Evolutionary conservation across 2,329 filamentous ascomycete species (phyloP).

Genomic region (Verticillium longisporum): DNA sequence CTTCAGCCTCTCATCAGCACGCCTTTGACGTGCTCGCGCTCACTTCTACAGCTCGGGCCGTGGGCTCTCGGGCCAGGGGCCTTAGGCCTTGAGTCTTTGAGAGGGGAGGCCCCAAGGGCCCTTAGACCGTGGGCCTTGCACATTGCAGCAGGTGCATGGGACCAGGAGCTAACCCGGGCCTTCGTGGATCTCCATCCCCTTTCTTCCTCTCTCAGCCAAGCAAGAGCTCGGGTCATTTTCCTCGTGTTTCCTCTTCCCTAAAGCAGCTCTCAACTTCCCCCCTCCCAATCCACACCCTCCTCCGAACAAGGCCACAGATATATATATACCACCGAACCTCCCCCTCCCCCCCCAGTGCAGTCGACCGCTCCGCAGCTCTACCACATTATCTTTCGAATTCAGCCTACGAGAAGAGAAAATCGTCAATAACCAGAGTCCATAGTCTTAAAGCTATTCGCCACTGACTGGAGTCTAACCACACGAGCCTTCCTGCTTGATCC

Average conservation of each 20-base stretch:
- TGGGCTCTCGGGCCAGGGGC: no score
- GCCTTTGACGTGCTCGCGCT: neutral
- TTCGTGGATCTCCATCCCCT: neutral
- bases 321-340: neutral
- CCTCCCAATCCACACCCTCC: neutral
- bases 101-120: neutral
- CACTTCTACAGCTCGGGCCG: neutral
- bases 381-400: neutral
- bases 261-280: neutral
- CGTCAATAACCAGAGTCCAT: neutral
- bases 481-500: constrained; percentile 1
- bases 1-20: neutral
- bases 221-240: neutral
- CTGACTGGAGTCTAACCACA: neutral
- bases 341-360: neutral
- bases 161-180: neutral
- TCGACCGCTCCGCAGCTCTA: neutral
- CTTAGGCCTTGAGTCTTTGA: no score
- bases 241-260: neutral
- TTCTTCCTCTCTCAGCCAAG: neutral
- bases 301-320: neutral
- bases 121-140: neutral
- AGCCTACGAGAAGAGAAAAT: neutral
- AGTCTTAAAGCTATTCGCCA: neutral
- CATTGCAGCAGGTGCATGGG: neutral